Base-by-base conservation (phyloP, 805 yeast species). In the Ogataea pignaliae region DNA sequence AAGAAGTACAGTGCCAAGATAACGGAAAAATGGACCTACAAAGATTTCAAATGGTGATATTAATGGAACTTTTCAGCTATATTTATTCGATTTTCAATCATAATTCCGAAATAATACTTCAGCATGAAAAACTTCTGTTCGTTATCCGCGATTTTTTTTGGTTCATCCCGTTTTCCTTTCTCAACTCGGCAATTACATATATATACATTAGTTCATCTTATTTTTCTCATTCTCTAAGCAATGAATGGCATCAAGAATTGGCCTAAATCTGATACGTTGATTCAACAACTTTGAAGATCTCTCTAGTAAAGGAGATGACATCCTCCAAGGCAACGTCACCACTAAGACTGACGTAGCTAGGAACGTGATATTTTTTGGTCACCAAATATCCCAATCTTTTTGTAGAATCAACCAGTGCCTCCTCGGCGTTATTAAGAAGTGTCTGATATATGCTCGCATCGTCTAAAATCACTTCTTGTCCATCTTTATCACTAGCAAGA, bases 21-120 rank as follows among this genome's bases (percentile, higher is more conserved):
- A 49, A 85, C 95, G 29, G 97, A 91, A 65, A 91, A 90, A 68
- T 88, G 95, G 95, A 77, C 90, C 30, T 87, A 85, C 69, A 91
- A 91, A 70, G 95, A 91, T 67, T 87, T 86, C 60, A 83, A 83
- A 67, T 83, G 71, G 57, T 40, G 21, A 29, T 40, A 13, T n/a
- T 26, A 9, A 21, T 21, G 26, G 26, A 21, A 21, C 7, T 4
- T 21, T 21, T 7, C 26, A 21, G 26, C 26, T 7, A 21, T 21
- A 21, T 21, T 21, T n/a, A n/a, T n/a, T n/a, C n/a, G n/a, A n/a
- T 4, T 21, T 21, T 7, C 26, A 21, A 7, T 7, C 26, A 21
- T 21, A 21, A 5, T 21, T 21, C 26, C 26, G 7, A 21, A 21
- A 7, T 21, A 5, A 21, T 21, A 21, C 4, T 21, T 21, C 26